Conservation (phyloP, 2,329 filamentous ascomycete species). For the Microdochium trichocladiopsis region DNA sequence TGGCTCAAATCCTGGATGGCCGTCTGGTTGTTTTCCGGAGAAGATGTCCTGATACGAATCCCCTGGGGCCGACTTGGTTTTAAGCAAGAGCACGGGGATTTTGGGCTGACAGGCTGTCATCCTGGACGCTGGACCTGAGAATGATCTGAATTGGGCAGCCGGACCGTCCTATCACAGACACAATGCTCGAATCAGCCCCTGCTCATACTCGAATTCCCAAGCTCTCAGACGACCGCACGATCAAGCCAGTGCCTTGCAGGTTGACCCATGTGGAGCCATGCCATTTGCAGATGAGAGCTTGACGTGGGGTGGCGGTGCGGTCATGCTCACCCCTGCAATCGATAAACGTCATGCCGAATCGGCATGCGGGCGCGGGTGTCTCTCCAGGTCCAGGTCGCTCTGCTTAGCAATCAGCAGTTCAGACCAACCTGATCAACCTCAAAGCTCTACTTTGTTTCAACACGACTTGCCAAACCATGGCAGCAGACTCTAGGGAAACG, state of each 20-base stretch:
- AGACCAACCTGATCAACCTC: neutral
- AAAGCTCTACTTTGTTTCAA: neutral
- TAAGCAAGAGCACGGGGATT: conserved; percentile 63
- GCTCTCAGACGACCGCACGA: too few species aligned
- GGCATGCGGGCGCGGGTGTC: too few species aligned
- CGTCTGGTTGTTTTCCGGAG: conserved; percentile 27
- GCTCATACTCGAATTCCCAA: too few species aligned
- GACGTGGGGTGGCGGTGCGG: too few species aligned
- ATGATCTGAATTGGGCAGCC: too few species aligned
- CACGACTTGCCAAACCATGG: conserved; percentile 19
- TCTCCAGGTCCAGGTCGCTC: too few species aligned
- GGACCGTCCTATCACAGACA: too few species aligned
- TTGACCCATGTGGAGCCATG: too few species aligned
- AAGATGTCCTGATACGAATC: conserved; percentile 71
- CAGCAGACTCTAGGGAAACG: conserved; percentile 25
- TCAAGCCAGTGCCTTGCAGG: too few species aligned
- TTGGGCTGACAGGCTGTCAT: conserved; percentile 4
- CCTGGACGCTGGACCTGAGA: too few species aligned
- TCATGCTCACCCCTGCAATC: neutral
- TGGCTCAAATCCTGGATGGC: conserved; percentile 45
- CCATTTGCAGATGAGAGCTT: too few species aligned
- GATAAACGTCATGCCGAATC: neutral
- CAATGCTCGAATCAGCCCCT: too few species aligned
- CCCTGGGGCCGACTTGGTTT: conserved; percentile 65
- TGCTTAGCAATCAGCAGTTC: neutral